Percentiles rank a stretch among this genome's conserved stretches.
These are phyloP conservation scores for Naganishia antarctica DNA, from an alignment of 768 basidiomycete genomes.

Conservation along the genomic window DNA sequence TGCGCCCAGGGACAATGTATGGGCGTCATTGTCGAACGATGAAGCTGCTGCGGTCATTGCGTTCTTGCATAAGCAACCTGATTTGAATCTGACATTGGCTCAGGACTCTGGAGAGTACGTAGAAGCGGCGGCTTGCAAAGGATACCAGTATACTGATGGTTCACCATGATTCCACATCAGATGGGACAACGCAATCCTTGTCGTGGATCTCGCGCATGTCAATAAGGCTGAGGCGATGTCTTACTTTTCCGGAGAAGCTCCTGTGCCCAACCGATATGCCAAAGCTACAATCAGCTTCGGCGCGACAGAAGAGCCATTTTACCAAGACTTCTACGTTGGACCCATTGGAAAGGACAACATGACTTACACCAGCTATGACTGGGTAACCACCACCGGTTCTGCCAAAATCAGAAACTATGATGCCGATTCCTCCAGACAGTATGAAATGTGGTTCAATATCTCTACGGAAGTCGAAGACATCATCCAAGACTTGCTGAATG, in stretches of 20 bases:
- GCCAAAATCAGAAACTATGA: slow-evolving; percentile 35
- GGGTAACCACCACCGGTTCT: slow-evolving; percentile 29
- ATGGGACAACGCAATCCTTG: slow-evolving; percentile 28
- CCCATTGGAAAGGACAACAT: slow-evolving; percentile 28
- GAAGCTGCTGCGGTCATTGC: slow-evolving; percentile 33
- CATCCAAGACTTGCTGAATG: slow-evolving; percentile 36
- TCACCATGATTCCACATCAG: background rate
- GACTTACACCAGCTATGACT: slow-evolving; percentile 18
- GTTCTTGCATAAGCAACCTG: slow-evolving; percentile 31
- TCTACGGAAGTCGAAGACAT: slow-evolving; percentile 39
- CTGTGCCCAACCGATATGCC: slow-evolving; percentile 33
- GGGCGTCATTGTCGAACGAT: slow-evolving; percentile 30
- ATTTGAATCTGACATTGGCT: slow-evolving; percentile 33
- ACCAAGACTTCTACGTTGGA: slow-evolving; percentile 36
- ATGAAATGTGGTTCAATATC: slow-evolving; percentile 16
- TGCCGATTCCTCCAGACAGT: slow-evolving; percentile 33
- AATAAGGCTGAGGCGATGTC: slow-evolving; percentile 33
- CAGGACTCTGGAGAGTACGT: slow-evolving; percentile 25
- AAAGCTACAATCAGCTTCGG: slow-evolving; percentile 33
- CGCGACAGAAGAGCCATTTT: slow-evolving; percentile 33
- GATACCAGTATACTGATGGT: background rate
- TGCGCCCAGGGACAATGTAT: slow-evolving; percentile 31
- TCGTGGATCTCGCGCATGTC: slow-evolving; percentile 28
- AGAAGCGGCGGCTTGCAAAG: background rate
- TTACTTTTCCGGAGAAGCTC: slow-evolving; percentile 30